Conservation (phyloP, 2,329 filamentous ascomycete genomes). For the Pyrenochaeta sp. region DNA sequence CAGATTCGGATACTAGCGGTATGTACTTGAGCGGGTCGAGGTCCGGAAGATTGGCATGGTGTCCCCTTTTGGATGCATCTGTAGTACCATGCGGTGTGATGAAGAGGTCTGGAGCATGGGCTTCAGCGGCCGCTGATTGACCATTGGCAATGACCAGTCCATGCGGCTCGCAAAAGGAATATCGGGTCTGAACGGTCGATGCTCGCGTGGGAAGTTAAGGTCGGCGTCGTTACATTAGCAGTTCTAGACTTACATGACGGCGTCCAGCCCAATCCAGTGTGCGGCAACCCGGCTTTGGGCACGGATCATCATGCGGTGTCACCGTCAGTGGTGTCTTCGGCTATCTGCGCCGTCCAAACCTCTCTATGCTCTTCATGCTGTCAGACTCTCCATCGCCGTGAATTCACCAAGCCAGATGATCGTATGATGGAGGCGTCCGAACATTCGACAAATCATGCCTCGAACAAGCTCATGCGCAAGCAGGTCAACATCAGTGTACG, state of each 20-base stretch:
- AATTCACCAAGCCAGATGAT: not conserved
- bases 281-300: not conserved
- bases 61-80: not conserved
- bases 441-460: not conserved
- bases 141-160: not conserved
- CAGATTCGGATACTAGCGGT: not conserved
- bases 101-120: not conserved
- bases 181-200: conserved; percentile 1
- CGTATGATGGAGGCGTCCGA: not conserved
- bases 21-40: not conserved
- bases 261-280: not conserved
- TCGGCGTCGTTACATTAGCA: conserved; percentile 10
- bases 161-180: conserved; percentile 19
- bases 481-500: not conserved
- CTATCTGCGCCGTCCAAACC: conserved; percentile 3
- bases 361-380: not conserved
- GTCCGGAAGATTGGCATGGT: too few relatives aligned
- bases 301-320: not conserved
- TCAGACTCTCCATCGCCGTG: not conserved
- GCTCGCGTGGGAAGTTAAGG: conserved; percentile 12
- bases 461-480: not conserved
- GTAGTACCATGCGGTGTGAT: not conserved
- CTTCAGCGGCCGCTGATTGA: not conserved
- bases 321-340: not conserved
- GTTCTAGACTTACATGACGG: conserved; percentile 14